Evolutionary conservation across 1,139 yeast species (phyloP).

Genomic region (Saccharomycopsis phalli): DNA sequence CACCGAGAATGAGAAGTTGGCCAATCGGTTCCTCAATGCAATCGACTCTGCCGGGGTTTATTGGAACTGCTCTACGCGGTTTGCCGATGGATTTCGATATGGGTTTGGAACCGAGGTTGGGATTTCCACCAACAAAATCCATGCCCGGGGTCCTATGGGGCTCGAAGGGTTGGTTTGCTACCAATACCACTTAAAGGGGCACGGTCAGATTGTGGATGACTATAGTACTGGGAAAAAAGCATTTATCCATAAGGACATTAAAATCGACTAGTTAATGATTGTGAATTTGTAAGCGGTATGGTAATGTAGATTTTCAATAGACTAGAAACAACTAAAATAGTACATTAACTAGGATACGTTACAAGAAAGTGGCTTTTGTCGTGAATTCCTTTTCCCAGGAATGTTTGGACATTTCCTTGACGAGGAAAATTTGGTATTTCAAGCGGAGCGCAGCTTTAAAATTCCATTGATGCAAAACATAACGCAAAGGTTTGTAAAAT

Average conservation of each 20-base stretch:
- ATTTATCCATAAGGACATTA: slow-evolving; percentile 68
- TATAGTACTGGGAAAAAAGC: slow-evolving; percentile 77
- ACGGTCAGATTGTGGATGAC: slow-evolving; percentile 87
- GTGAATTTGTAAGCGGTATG: too few species aligned
- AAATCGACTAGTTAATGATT: too few species aligned
- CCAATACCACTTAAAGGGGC: slow-evolving; percentile 85
- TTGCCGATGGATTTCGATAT: slow-evolving; percentile 97
- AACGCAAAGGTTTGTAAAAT: too few species aligned
- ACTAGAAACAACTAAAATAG: too few species aligned
- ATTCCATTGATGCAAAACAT: too few species aligned
- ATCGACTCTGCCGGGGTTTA: slow-evolving; percentile 96
- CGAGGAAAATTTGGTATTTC: too few species aligned
- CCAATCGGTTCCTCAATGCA: slow-evolving; percentile 72
- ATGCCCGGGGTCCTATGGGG: slow-evolving; percentile 98
- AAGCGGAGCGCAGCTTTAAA: too few species aligned
- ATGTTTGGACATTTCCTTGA: too few species aligned
- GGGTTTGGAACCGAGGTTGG: slow-evolving; percentile 99
- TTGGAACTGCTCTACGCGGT: slow-evolving; percentile 95
- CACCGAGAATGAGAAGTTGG: slow-evolving; percentile 60
- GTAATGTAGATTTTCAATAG: too few species aligned
- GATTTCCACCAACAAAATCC: slow-evolving; percentile 90
- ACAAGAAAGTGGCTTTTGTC: too few species aligned
- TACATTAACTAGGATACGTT: too few species aligned
- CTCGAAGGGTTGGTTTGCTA: slow-evolving; percentile 93
- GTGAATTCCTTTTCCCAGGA: too few species aligned